Evolutionary conservation across 1,139 yeast genomes (phyloP), one percentile per base, ranked within the genome.

Genomic region (Geotrichum australiense): DNA sequence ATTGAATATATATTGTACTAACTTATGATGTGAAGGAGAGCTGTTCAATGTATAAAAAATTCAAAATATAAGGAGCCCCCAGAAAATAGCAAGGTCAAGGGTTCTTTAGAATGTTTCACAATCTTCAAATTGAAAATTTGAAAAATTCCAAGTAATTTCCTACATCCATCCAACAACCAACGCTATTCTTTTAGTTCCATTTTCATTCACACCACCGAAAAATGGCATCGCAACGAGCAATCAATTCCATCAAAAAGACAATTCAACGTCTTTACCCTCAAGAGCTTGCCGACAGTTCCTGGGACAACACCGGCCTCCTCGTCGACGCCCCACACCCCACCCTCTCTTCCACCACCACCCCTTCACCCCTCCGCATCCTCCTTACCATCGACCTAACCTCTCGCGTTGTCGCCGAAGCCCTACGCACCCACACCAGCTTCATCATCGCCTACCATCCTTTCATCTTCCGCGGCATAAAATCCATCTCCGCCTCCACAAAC

Each of bases 281-380:
- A 31, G 73, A 71, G 42, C 69, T 82, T 47, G 97, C 97, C 0
- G 97, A 89, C 54, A 70, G 71, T 33, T 62, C 89, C 1, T 91
- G 97, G 97, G 98, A 91, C 59, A 89, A 89, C 58, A 86, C 95
- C 0, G 97, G 97, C 0, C 67, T 89, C 42, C 64, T 91, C 33
- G 80, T 91, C 6, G 96, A 86, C 56, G 64, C 81, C 1, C 65
- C 76, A 2, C 45, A 58, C 6, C 47, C 56, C 1, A 54, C 56
- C 7, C 43, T 44, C 45, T 3, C 46, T 20, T 3, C 37, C 15
- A 21, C 40, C 7, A 26, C 37, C 16, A 39, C 45, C 16, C 41
- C 50, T 20, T 46, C 47, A 30, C 55, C 59, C 40, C 52, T 70
- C 47, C 69, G 70, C 37, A 70, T 91, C 2, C 64, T 91, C 22